Evolutionary conservation across 1,284 basidiomycete species (phyloP).

Genomic region (Neotropicomus parvogracilis): DNA sequence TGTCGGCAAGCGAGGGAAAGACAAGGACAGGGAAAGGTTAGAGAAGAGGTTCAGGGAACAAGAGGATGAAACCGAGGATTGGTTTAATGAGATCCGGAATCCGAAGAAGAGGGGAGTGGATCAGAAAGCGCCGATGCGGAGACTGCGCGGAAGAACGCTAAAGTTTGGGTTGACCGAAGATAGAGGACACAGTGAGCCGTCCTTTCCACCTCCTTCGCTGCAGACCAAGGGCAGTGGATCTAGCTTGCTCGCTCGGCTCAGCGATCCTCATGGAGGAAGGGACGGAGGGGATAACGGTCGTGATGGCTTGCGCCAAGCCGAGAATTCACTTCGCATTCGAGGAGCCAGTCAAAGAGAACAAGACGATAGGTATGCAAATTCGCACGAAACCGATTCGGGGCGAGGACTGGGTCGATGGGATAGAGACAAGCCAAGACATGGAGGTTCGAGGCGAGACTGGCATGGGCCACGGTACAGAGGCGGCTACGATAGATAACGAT

Average conservation of each 20-base stretch:
- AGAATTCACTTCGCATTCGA: constrained; percentile 27
- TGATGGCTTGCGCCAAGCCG: constrained; percentile 5
- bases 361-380: constrained; percentile 12
- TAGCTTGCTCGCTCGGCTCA: constrained; percentile 32
- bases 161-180: constrained; percentile 37
- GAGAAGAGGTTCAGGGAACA: constrained; percentile 46
- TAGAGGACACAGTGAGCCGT: constrained; percentile 15
- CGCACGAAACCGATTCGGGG: constrained; percentile 16
- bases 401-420: constrained; percentile 23
- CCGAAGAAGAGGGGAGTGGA: constrained; percentile 25
- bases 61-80: constrained; percentile 54
- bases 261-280: constrained; percentile 17
- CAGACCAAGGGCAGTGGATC: constrained; percentile 7
- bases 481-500: constrained; percentile 45
- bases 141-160: constrained; percentile 32
- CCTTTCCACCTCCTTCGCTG: constrained; percentile 11
- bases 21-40: constrained; percentile 56
- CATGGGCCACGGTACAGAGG: constrained; percentile 44
- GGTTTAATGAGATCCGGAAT: constrained; percentile 48
- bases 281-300: constrained; percentile 9
- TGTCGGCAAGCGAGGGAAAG: constrained; percentile 61
- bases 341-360: constrained; percentile 28
- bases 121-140: constrained; percentile 6
- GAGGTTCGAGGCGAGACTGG: constrained; percentile 14
- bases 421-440: constrained; percentile 22